A percentile compares a stretch with the other conserved stretches of the same genome.
Conservation (phyloP, 2,329 filamentous ascomycete species). For the Paracoccidioides brasiliensis region DNA sequence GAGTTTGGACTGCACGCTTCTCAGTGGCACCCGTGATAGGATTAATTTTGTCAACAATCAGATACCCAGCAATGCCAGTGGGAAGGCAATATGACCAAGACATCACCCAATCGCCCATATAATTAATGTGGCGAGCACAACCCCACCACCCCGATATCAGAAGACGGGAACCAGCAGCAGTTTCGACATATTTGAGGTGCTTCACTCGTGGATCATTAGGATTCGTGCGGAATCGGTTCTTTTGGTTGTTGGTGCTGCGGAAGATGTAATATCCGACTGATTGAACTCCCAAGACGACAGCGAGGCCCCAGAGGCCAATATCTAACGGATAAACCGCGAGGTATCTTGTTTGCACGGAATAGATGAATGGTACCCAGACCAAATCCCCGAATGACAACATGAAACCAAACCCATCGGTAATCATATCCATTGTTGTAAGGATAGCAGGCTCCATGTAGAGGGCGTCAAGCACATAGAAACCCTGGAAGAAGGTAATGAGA, state of each 20-base stretch:
- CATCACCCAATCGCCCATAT: conserved; percentile 13
- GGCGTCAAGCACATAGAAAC: conserved; percentile 70
- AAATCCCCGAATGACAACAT: conserved; percentile 92
- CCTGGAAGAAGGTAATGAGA: conserved; percentile 64
- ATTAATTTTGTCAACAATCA: conserved; percentile 6
- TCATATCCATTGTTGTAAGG: conserved; percentile 88
- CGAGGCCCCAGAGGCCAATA: conserved; percentile 56
- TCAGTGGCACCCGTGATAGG: conserved; percentile 2
- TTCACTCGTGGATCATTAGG: conserved; percentile 65
- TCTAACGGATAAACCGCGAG: conserved; percentile 67
- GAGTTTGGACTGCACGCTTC: conserved; percentile 5
- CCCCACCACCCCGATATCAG: conserved; percentile 13
- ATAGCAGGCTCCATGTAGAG: conserved; percentile 81
- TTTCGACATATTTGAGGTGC: conserved; percentile 77
- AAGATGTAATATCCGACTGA: conserved; percentile 75
- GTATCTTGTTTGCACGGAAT: conserved; percentile 73
- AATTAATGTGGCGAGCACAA: conserved; percentile 12
- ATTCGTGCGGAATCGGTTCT: conserved; percentile 85
- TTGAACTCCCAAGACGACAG: conserved; percentile 54
- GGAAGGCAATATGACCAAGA: conserved; percentile 11
- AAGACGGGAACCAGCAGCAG: conserved; percentile 23
- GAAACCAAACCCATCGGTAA: conserved; percentile 82
- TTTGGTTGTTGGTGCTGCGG: conserved; percentile 85
- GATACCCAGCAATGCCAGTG: conserved; percentile 12
- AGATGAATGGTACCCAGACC: conserved; percentile 84